Conservation (phyloP, 371 early-diverging fungal species). For the Zopfochytrium polystomum region DNA sequence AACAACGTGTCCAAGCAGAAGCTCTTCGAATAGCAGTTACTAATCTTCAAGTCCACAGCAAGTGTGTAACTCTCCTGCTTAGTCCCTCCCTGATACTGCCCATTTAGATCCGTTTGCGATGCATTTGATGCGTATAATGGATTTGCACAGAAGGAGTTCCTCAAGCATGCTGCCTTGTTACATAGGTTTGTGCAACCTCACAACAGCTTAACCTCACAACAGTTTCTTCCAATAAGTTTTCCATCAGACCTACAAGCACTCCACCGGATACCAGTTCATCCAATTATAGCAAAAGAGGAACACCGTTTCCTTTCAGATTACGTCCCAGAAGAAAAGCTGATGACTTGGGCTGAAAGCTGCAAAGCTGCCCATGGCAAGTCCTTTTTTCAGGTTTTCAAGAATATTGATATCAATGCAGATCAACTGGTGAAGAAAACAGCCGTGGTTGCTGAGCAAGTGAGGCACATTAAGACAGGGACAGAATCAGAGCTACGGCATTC, state of each 20-base stretch:
- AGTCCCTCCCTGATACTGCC: background rate
- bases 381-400: background rate
- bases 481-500: slow-evolving; percentile 26
- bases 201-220: background rate
- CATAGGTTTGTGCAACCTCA: slow-evolving; percentile 23
- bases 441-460: slow-evolving; percentile 21
- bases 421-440: slow-evolving; percentile 29
- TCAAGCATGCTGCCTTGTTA: slow-evolving; percentile 32
- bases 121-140: slow-evolving; percentile 35
- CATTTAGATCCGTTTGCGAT: slow-evolving; percentile 27
- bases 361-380: slow-evolving; percentile 36
- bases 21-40: slow-evolving; percentile 34
- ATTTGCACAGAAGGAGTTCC: slow-evolving; percentile 40
- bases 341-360: slow-evolving; percentile 44
- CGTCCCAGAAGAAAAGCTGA: slow-evolving; percentile 41
- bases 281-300: slow-evolving; percentile 22
- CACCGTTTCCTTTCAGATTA: slow-evolving; percentile 33
- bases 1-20: slow-evolving; percentile 37
- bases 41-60: slow-evolving; percentile 34
- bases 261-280: slow-evolving; percentile 41
- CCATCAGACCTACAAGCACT: slow-evolving; percentile 42
- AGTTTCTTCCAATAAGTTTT: slow-evolving; percentile 22
- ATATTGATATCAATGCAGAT: slow-evolving; percentile 14
- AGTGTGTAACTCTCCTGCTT: slow-evolving; percentile 10
- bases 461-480: slow-evolving; percentile 25